A percentile compares a stretch with the other conserved stretches of the same genome.
phyloP scores from a whole-genome alignment of 1,284 basidiomycete species.

The Rhodotorula sp. region DNA sequence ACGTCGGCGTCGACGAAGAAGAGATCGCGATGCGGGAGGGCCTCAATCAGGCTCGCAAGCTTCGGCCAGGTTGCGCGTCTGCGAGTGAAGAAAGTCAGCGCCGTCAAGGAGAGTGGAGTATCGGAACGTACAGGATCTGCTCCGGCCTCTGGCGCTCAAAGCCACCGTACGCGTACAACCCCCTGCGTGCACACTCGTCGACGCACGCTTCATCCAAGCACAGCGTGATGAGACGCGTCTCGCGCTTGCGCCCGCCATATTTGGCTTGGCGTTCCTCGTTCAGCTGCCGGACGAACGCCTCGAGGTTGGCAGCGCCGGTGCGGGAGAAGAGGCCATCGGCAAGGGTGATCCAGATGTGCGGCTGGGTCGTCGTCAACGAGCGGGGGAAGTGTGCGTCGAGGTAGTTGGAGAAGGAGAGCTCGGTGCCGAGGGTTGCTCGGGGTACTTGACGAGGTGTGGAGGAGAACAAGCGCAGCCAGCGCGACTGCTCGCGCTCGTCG shows the following conservation, averaged over 20 bases:
- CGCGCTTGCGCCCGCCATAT: neutral
- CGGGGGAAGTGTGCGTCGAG: slow-evolving; percentile 24
- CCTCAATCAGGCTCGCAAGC: slow-evolving; percentile 36
- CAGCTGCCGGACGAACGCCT: slow-evolving; percentile 24
- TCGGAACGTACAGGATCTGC: slow-evolving; percentile 10
- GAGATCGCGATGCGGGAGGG: slow-evolving; percentile 26
- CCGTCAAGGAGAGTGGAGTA: neutral
- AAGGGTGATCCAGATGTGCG: slow-evolving; percentile 34
- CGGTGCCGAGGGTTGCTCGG: neutral
- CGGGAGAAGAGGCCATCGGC: slow-evolving; percentile 13
- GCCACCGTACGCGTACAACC: slow-evolving; percentile 32
- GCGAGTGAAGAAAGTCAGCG: neutral
- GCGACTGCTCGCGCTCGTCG: neutral
- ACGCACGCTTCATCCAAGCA: slow-evolving; percentile 32
- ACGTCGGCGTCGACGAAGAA: slow-evolving; percentile 42
- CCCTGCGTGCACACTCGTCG: slow-evolving; percentile 13
- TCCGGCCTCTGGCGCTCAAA: slow-evolving; percentile 23
- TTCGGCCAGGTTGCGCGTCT: slow-evolving; percentile 37
- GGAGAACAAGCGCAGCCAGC: neutral
- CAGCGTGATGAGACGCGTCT: slow-evolving; percentile 25
- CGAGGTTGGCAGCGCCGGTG: slow-evolving; percentile 25
- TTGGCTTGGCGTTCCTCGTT: slow-evolving; percentile 19
- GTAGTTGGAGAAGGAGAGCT: slow-evolving; percentile 20
- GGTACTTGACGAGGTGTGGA: neutral
- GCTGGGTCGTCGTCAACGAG: neutral